Percentiles rank a stretch among this genome's conserved stretches.
phyloP scores from a whole-genome alignment of 2,329 filamentous ascomycete species.

The Aaosphaeria arxii region DNA sequence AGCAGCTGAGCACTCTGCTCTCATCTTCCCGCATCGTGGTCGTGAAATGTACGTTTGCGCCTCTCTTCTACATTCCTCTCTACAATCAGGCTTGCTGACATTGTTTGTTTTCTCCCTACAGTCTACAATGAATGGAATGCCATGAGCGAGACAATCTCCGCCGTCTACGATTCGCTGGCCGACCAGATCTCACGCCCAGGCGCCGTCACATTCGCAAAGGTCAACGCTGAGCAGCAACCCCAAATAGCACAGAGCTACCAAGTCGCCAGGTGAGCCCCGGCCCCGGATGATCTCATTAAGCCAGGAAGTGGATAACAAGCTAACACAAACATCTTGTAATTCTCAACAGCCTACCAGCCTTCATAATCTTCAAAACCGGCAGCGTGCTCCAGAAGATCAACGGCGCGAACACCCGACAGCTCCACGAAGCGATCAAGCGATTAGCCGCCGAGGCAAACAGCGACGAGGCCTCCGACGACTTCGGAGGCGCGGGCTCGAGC shows the following conservation, averaged over 20 bases:
- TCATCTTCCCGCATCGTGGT: constrained; percentile 76
- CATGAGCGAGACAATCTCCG: constrained; percentile 80
- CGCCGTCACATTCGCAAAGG: constrained; percentile 78
- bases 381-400: constrained; percentile 65
- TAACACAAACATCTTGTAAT: neutral
- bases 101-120: constrained; percentile 38
- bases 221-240: constrained; percentile 76
- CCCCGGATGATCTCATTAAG: no score
- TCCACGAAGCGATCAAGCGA: constrained; percentile 69
- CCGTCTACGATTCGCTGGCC: constrained; percentile 77
- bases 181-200: constrained; percentile 66
- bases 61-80: constrained; percentile 4
- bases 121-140: constrained; percentile 87
- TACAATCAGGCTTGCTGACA: constrained; percentile 4
- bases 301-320: no score
- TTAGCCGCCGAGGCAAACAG: constrained; percentile 63
- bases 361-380: constrained; percentile 74
- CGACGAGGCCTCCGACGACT: constrained; percentile 33
- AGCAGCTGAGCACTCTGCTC: constrained; percentile 56
- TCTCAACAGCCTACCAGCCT: constrained; percentile 71
- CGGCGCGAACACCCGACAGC: constrained; percentile 69
- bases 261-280: constrained; percentile 58
- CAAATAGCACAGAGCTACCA: constrained; percentile 71
- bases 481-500: constrained; percentile 40
- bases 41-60: constrained; percentile 71